phyloP scores from a whole-genome alignment of 768 basidiomycete species.

The Neoboletus brunneissimus region DNA sequence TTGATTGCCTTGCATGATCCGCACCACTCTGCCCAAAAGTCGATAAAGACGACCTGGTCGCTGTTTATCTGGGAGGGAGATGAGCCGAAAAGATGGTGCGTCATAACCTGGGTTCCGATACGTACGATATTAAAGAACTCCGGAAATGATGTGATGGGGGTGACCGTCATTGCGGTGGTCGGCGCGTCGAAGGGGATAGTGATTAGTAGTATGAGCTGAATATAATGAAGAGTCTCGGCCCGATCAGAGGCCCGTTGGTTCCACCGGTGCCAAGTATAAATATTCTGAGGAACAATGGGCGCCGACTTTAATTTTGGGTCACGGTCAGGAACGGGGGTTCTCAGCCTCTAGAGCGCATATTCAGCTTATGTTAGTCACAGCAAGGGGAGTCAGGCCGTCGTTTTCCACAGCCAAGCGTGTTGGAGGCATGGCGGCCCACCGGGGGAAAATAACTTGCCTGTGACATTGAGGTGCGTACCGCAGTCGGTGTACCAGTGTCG shows the following conservation, averaged over 20 bases:
- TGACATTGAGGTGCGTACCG: neutral
- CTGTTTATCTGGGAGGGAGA: neutral
- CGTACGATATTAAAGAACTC: slow-evolving; percentile 1
- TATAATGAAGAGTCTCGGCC: neutral
- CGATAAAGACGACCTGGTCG: slow-evolving; percentile 2
- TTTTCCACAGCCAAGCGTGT: neutral
- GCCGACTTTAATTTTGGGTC: neutral
- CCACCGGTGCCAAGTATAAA: neutral
- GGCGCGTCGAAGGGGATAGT: neutral
- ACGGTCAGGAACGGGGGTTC: neutral
- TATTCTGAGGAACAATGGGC: neutral
- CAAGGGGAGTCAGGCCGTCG: neutral
- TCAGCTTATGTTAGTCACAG: neutral
- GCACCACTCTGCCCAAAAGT: slow-evolving; percentile 13
- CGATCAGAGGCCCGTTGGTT: neutral
- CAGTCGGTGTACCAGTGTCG: neutral
- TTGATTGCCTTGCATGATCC: slow-evolving; percentile 6
- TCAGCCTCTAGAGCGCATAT: neutral
- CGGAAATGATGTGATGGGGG: neutral
- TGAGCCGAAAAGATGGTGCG: neutral
- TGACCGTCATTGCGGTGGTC: neutral
- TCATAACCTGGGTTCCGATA: neutral
- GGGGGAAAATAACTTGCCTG: neutral
- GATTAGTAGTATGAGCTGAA: too few species aligned
- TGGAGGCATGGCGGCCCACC: neutral